phyloP scores from a whole-genome alignment of 2,329 filamentous ascomycete genomes.

The Alternaria sp. region DNA sequence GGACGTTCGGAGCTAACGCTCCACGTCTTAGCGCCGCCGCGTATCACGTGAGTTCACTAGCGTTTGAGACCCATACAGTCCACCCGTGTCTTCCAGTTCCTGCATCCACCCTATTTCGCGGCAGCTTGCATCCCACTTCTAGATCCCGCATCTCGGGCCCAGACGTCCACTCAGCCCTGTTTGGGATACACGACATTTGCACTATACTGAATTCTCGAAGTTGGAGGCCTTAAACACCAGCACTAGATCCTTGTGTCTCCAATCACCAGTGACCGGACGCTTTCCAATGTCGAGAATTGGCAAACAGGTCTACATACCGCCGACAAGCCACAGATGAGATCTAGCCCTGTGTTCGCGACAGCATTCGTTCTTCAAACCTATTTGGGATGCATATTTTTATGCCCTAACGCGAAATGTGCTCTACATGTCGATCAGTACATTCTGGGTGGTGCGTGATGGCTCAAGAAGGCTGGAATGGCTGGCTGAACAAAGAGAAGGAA shows the following conservation, averaged over 20 bases:
- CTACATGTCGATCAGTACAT: background rate
- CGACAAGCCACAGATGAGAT: background rate
- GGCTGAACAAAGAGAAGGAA: background rate
- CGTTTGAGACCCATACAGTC: background rate
- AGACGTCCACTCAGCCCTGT: background rate
- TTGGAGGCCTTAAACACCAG: background rate
- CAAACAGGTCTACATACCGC: background rate
- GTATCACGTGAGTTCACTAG: background rate
- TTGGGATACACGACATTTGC: accelerated
- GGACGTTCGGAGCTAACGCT: conserved; percentile 11
- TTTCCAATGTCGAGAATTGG: background rate
- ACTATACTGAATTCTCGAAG: background rate
- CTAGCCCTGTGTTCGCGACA: background rate
- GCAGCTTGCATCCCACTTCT: background rate
- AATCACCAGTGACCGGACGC: background rate
- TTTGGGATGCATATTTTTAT: background rate
- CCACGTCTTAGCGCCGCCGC: background rate
- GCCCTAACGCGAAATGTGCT: background rate
- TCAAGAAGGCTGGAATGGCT: background rate
- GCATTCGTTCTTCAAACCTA: background rate
- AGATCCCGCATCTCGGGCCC: background rate
- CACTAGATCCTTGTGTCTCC: background rate
- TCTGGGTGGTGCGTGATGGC: background rate
- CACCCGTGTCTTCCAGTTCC: background rate
- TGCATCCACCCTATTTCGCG: background rate